Conservation (phyloP, 176 grass and related monocot genomes). For the Eragrostis curvula region DNA sequence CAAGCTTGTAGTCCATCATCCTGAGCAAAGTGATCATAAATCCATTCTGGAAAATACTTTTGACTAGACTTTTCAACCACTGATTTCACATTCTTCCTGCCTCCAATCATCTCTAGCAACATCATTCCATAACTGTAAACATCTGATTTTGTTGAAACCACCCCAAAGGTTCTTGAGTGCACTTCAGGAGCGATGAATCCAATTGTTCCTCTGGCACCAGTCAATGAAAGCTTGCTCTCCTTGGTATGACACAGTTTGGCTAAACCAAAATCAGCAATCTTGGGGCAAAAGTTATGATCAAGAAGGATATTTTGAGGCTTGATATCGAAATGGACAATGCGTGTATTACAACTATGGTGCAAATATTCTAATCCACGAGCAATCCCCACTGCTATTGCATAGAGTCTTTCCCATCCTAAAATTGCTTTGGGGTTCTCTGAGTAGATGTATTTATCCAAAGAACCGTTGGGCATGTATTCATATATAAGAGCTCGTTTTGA, state of each 20-base stretch:
- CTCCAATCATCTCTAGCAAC: too few relatives aligned
- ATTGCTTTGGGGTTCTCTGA: constrained; percentile 40
- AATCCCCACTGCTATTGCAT: constrained; percentile 48
- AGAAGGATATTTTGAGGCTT: too few relatives aligned
- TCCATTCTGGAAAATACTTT: constrained; percentile 74
- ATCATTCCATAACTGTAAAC: too few relatives aligned
- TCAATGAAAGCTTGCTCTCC: too few relatives aligned
- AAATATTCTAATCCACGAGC: constrained; percentile 66
- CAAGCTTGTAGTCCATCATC: constrained; percentile 33
- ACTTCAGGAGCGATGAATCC: too few relatives aligned
- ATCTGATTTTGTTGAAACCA: too few relatives aligned
- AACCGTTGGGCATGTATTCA: constrained; percentile 65
- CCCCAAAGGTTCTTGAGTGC: too few relatives aligned
- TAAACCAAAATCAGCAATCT: too few relatives aligned
- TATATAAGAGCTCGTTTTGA: constrained; percentile 64
- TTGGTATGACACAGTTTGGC: too few relatives aligned
- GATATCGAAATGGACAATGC: constrained; percentile 72
- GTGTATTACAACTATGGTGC: constrained; percentile 51
- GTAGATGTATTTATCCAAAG: constrained; percentile 62
- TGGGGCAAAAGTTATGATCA: too few relatives aligned
- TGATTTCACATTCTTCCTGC: too few relatives aligned
- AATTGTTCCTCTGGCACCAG: too few relatives aligned
- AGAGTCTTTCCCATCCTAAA: constrained; percentile 56
- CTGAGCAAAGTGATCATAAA: constrained; percentile 64
- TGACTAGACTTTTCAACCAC: constrained; percentile 36